Evolutionary conservation across 768 basidiomycete species (phyloP), one percentile per base, ranked within the genome.

Genomic region (Lentinula detonsa): DNA sequence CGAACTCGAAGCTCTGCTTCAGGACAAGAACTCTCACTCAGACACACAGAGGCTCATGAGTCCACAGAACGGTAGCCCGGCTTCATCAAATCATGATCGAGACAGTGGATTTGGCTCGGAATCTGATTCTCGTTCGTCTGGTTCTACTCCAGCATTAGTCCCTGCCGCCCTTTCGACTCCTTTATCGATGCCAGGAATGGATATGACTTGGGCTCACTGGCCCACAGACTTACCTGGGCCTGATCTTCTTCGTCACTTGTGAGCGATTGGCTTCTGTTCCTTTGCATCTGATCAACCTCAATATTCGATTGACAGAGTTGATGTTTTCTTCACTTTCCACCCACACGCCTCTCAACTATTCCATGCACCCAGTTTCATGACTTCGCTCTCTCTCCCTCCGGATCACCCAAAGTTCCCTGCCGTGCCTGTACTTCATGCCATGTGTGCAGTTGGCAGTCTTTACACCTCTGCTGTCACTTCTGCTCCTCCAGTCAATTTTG

Each of bases 321-420:
- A 92, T 37, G 84, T 84, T 2, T 95, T 93, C 73, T 94, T 94
- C 71, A 76, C 79, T 10, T 88, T 85, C 66, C 87, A 90, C 52
- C 91, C 90, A 11, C 86, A 90, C 64, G 85, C 89, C 3, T 77
- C 79, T 61, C 84, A 87, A 39, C 74, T 94, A 31, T 78, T 95
- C 62, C 89, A 93, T 72, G 76, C 73, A 2, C 71, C 84, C 0
- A 83, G 79, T 31, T 91, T 95, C 65, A 75, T 91, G 70, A 74
- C 81, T 10, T 78, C 84, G 0, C 79, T 94, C 45, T 73, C 81
- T 0, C 74, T 91, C 4, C 82, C 88, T 0, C 87, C 88, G 0
- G 80, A 76, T 23, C 87, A 91, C 64, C 81, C 85, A 4, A 83
- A 86, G 60, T 95, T 93, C 67, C 93, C 93, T 7, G 78, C 81